Percentiles rank a stretch among this genome's conserved stretches.
Evolutionary conservation across 2,329 filamentous ascomycete genomes (phyloP).

Genomic region (Penicillium sp.): DNA sequence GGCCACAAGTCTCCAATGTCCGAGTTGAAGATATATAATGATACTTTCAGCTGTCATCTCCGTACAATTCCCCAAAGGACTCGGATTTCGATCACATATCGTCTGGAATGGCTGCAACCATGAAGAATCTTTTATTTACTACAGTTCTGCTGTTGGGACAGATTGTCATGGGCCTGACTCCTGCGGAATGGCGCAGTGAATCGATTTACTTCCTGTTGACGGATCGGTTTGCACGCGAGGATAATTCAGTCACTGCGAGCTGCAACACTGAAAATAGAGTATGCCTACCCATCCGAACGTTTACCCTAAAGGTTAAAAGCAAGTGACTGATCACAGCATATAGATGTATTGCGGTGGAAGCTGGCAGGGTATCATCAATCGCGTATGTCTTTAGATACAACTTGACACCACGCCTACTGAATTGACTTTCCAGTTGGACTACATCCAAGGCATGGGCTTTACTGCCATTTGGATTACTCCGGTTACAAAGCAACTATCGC

Average conservation of each 20-base stretch:
- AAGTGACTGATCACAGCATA: conserved; percentile 44
- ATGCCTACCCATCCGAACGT: neutral
- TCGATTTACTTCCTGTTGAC: conserved; percentile 50
- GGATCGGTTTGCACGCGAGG: conserved; percentile 45
- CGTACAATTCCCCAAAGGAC: neutral
- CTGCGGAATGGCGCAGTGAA: conserved; percentile 42
- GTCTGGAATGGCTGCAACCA: neutral
- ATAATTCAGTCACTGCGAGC: conserved; percentile 37
- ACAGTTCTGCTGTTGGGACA: conserved; percentile 12
- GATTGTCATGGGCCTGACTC: conserved; percentile 27
- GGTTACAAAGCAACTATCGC: conserved; percentile 41
- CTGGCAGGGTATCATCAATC: conserved; percentile 47
- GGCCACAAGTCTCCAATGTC: neutral
- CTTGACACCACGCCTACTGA: neutral
- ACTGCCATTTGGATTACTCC: conserved; percentile 53
- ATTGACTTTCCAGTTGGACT: conserved; percentile 42
- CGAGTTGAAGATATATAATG: conserved; percentile 4
- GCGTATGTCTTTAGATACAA: conserved; percentile 26
- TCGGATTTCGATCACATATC: neutral
- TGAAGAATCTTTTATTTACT: neutral
- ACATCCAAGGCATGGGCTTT: conserved; percentile 52
- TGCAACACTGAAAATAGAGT: conserved; percentile 31
- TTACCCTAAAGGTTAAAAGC: fast-evolving
- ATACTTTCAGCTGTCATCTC: neutral
- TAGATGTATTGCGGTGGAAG: conserved; percentile 45